Evolutionary conservation across 345 rosid species (phyloP).

Genomic region (Heritiera littoralis): DNA sequence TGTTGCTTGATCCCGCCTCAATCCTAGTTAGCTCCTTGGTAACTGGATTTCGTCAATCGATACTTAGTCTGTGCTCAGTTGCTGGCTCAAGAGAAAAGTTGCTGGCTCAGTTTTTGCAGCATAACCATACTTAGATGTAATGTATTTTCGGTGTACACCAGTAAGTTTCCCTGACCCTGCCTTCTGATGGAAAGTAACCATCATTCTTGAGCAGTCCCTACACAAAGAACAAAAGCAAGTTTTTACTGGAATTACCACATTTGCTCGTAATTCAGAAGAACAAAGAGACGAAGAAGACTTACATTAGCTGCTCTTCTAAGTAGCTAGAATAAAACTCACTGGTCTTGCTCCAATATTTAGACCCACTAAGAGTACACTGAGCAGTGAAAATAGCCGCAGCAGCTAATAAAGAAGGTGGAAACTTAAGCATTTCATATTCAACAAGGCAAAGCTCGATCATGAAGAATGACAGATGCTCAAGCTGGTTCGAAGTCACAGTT

Average conservation of each 20-base stretch:
- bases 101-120: conserved; percentile 72
- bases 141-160: conserved; percentile 80
- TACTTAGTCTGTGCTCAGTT: no score
- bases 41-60: neutral
- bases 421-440: conserved; percentile 61
- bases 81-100: conserved; percentile 42
- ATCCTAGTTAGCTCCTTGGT: neutral
- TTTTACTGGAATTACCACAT: neutral
- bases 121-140: conserved; percentile 73
- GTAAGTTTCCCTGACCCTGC: conserved; percentile 79
- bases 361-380: conserved; percentile 46
- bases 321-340: conserved; percentile 53
- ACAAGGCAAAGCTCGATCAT: conserved; percentile 67
- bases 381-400: conserved; percentile 69
- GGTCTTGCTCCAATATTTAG: conserved; percentile 56
- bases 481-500: conserved; percentile 42
- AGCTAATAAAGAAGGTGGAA: conserved; percentile 60
- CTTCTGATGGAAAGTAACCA: conserved; percentile 73
- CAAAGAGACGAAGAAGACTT: conserved; percentile 15
- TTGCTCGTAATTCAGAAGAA: neutral
- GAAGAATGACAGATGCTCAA: conserved; percentile 74
- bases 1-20: conserved; percentile 39
- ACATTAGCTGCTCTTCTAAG: conserved; percentile 59
- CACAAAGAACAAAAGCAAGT: neutral
- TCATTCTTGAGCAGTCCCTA: conserved; percentile 84